Evolutionary conservation across 257 asterid genomes (phyloP), one percentile per base, ranked within the genome.

Genomic region (Plantago major): DNA sequence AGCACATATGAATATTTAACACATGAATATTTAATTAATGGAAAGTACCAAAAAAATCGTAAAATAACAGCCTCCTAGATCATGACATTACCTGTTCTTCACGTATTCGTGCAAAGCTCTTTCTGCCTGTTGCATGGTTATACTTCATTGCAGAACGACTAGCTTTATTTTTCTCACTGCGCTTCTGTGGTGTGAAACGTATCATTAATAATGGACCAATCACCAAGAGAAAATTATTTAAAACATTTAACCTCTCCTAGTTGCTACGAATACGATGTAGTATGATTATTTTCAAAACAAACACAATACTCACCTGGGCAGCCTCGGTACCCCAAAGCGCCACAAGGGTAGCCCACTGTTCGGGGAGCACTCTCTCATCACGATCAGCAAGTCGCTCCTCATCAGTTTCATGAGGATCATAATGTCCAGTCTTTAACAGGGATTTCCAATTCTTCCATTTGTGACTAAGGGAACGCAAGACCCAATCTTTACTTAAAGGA

Each of bases 331-430:
- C 74, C 82, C 82, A 77, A 56, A 73, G 73, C 13, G 62, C 66
- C 40, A 77, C 63, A 61, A 77, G 82, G 46, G 50, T 63, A 48
- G 63, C 69, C 82, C 82, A 77, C 59, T 77, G 82, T 58, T 77
- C 79, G 17, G 82, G 79, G 62, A 67, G 79, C 71, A 77, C 79
- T 63, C 82, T 67, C 48, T 66, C 76, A 58, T 77, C 76, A 48
- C 76, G 62, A 70, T 73, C 74, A 66, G 82, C 82, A 57, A 73
- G 69, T 51, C 76, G 53, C 59, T 73, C 76, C 66, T 69, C 79
- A 70, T 73, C 69, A 53, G 74, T 73, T 60, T 76, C 59, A 63
- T 63, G 78, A 63, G 69, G 58, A 62, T 53, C 40, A 49, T 73
- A 73, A 60, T 55, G 79, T 42, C 71, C 66, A 55, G 55, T 44